Conservation (phyloP, 2,329 filamentous ascomycete genomes). For the Paracamarosporium sp. region DNA sequence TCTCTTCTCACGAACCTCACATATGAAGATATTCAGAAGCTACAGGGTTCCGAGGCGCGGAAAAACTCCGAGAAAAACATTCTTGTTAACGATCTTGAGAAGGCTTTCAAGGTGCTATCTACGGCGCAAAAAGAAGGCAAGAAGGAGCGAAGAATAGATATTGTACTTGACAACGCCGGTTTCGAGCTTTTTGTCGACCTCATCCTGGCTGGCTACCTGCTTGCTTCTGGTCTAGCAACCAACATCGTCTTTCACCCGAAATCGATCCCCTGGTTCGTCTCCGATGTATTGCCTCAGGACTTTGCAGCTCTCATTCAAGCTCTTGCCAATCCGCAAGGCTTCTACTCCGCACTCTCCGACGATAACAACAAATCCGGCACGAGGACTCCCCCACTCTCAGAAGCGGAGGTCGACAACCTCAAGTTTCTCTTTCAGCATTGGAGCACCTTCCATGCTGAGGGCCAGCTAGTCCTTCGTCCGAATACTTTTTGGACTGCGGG, state of each 20-base stretch:
- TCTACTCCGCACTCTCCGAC: constrained; percentile 78
- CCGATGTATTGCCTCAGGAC: constrained; percentile 87
- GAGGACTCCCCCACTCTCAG: constrained; percentile 67
- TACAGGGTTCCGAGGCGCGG: constrained; percentile 86
- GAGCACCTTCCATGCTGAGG: constrained; percentile 80
- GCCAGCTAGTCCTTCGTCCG: constrained; percentile 80
- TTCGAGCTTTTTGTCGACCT: constrained; percentile 98
- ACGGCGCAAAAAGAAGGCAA: constrained; percentile 68
- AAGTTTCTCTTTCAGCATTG: constrained; percentile 82
- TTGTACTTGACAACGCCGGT: constrained; percentile 95
- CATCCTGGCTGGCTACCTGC: constrained; percentile 86
- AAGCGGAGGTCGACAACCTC: constrained; percentile 71
- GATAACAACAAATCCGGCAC: constrained; percentile 65
- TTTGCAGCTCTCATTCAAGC: constrained; percentile 83
- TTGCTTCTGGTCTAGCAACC: constrained; percentile 84
- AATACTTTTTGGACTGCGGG: constrained; percentile 91
- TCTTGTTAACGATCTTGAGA: constrained; percentile 80
- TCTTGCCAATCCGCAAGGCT: constrained; percentile 76
- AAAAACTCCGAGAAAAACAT: constrained; percentile 92
- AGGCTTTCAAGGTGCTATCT: constrained; percentile 73
- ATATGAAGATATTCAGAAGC: constrained; percentile 95
- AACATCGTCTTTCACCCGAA: constrained; percentile 90
- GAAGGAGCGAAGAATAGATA: constrained; percentile 79
- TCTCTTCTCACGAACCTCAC: constrained; percentile 88
- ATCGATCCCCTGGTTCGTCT: constrained; percentile 97